Evolutionary conservation across 2,329 filamentous ascomycete genomes (phyloP), one percentile per base, ranked within the genome.

Genomic region (Fusarium torreyae): DNA sequence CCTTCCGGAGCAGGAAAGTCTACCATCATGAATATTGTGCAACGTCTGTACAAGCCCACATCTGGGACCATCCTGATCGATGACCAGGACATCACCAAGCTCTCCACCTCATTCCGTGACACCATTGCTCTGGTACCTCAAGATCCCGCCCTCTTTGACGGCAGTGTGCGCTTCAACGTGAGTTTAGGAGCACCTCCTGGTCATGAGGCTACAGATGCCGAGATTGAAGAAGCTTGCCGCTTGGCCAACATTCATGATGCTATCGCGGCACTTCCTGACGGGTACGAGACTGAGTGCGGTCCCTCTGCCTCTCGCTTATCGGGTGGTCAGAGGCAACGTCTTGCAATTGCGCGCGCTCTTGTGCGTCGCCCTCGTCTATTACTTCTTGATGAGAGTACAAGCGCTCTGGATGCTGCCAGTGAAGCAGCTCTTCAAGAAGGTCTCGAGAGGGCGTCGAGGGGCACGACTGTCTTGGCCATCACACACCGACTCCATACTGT

Each of bases 311-410:
- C 91, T 0, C 86, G 90, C 18, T 78, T 97, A 4, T 94, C 91
- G 0, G 93, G 92, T 2, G 93, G 93, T 0, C 93, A 97, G 76
- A 88, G 90, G 17, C 93, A 97, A 77, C 86, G 93, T 1, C 80
- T 97, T 15, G 89, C 91, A 1, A 94, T 97, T 72, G 93, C 93
- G 0, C 85, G 93, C 14, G 92, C 93, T 1, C 82, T 95, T 5
- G 85, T 94, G 4, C 86, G 92, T 1, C 85, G 87, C 58, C 93
- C 93, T 0, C 85, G 89, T 33, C 83, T 97, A 2, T 79, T 97
- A 18, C 86, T 97, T 39, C 84, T 97, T 1, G 94, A 97, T 72
- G 93, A 97, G 81, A 92, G 92, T 28, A 97, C 93, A 0, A 92
- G 89, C 34, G 91, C 91, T 5, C 83, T 97, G 3, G 93, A 97